Evolutionary conservation across 768 basidiomycete genomes (phyloP).

Genomic region (Kwoniella pini): DNA sequence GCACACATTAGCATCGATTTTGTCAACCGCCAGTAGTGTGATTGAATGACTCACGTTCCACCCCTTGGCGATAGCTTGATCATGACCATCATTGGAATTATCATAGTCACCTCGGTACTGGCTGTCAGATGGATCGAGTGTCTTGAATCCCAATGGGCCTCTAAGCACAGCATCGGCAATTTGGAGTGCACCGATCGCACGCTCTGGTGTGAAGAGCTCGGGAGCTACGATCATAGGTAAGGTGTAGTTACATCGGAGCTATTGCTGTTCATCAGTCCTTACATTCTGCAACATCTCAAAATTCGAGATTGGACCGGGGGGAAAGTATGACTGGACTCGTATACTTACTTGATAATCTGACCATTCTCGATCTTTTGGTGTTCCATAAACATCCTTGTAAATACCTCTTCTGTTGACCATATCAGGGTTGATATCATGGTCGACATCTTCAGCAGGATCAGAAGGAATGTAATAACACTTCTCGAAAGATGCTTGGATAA

Average conservation of each 20-base stretch:
- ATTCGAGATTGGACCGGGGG: too few species aligned
- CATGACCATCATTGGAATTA: slow-evolving; percentile 87
- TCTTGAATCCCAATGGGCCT: slow-evolving; percentile 95
- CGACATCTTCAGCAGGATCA: slow-evolving; percentile 72
- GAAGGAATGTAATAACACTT: slow-evolving; percentile 82
- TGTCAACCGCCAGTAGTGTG: too few species aligned
- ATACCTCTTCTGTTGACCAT: slow-evolving; percentile 88
- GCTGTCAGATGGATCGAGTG: slow-evolving; percentile 79
- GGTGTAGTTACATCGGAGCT: slow-evolving; percentile 83
- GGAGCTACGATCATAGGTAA: slow-evolving; percentile 97
- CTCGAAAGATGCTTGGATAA: slow-evolving; percentile 86
- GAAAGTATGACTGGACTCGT: background rate
- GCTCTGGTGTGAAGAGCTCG: slow-evolving; percentile 79
- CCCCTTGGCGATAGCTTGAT: slow-evolving; percentile 82
- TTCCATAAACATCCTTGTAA: slow-evolving; percentile 97
- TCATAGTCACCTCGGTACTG: slow-evolving; percentile 92
- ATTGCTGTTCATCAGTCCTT: too few species aligned
- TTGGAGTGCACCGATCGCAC: slow-evolving; percentile 75
- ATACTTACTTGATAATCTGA: slow-evolving; percentile 78
- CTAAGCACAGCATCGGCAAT: slow-evolving; percentile 78
- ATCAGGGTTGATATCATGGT: slow-evolving; percentile 68
- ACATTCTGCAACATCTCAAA: too few species aligned
- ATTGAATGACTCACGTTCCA: slow-evolving; percentile 98
- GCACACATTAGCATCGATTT: too few species aligned
- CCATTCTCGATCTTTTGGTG: slow-evolving; percentile 84